Conservation (phyloP, 2,329 filamentous ascomycete genomes). For the Plectosphaerella plurivora region DNA sequence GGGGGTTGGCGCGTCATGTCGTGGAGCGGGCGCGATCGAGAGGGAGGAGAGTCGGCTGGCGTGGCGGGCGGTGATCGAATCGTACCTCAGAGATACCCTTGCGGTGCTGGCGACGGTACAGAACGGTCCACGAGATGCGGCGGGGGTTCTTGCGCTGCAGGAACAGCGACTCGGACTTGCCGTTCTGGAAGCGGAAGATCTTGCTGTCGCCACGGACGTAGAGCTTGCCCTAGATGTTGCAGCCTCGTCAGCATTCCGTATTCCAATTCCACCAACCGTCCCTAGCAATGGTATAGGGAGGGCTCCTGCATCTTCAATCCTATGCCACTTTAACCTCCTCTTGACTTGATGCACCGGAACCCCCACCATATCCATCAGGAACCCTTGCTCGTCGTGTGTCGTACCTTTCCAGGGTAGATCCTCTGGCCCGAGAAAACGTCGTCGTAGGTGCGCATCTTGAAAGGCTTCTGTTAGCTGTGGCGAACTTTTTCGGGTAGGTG, state of each 20-base stretch:
- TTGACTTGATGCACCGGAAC: conserved; percentile 1
- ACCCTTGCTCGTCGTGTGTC: conserved; percentile 15
- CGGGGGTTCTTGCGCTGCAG: conserved; percentile 99
- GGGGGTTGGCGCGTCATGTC: neutral
- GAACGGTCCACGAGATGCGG: conserved; percentile 96
- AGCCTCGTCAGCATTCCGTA: conserved; percentile 18
- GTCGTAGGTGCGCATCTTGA: conserved; percentile 64
- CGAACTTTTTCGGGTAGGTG: conserved; percentile 21
- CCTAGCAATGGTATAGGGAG: neutral
- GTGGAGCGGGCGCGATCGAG: neutral
- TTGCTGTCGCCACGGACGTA: conserved; percentile 99
- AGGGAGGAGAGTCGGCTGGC: neutral
- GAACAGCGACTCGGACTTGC: conserved; percentile 99
- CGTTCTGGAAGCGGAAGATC: conserved; percentile 99
- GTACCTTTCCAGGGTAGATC: conserved; percentile 66
- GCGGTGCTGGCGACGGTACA: conserved; percentile 98
- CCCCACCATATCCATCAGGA: neutral
- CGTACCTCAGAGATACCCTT: conserved; percentile 99
- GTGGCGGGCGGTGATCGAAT: conserved; percentile 13
- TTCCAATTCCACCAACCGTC: neutral
- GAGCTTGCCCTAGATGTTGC: conserved; percentile 82
- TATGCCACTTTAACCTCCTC: neutral
- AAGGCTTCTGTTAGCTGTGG: conserved; percentile 29
- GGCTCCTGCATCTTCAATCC: neutral
- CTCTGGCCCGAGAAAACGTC: conserved; percentile 62